A percentile compares a stretch with the other conserved stretches of the same genome.
These are phyloP conservation scores for Casaregolazyma suthepensis DNA, from an alignment of 1,139 yeast species.

Conservation along the genomic window DNA sequence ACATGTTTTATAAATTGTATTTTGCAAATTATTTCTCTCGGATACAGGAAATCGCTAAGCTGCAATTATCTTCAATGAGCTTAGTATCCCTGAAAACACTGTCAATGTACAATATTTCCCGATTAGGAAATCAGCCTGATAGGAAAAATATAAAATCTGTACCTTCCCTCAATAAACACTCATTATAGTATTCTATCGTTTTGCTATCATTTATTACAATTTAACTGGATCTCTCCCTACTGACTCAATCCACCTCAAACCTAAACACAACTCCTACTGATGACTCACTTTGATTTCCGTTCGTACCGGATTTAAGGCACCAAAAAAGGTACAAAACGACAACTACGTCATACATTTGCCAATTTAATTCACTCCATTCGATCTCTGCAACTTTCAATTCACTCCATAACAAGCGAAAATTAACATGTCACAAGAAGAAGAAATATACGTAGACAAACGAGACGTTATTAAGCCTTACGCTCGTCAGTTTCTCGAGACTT, in stretches of 20 bases:
- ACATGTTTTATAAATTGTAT: too few species aligned
- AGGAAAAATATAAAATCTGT: too few species aligned
- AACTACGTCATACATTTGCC: background rate
- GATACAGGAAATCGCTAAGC: background rate
- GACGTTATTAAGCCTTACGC: background rate
- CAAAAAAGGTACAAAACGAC: background rate
- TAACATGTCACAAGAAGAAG: background rate
- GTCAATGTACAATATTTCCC: background rate
- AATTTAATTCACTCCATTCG: background rate
- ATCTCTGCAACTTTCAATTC: background rate
- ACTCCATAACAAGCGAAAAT: background rate
- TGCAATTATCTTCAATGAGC: too few species aligned
- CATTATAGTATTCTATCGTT: too few species aligned
- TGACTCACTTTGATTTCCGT: too few species aligned
- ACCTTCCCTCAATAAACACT: too few species aligned
- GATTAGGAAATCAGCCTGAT: background rate
- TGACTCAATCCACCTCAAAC: too few species aligned
- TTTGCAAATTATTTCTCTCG: too few species aligned
- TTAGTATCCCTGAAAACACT: background rate
- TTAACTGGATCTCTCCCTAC: too few species aligned
- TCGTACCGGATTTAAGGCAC: background rate
- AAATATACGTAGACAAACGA: background rate
- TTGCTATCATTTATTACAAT: too few species aligned
- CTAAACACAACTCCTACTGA: too few species aligned
- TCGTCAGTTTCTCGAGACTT: background rate